Conservation (phyloP, 352 stramenopile species). For the Globisporangium paroecandrum region DNA sequence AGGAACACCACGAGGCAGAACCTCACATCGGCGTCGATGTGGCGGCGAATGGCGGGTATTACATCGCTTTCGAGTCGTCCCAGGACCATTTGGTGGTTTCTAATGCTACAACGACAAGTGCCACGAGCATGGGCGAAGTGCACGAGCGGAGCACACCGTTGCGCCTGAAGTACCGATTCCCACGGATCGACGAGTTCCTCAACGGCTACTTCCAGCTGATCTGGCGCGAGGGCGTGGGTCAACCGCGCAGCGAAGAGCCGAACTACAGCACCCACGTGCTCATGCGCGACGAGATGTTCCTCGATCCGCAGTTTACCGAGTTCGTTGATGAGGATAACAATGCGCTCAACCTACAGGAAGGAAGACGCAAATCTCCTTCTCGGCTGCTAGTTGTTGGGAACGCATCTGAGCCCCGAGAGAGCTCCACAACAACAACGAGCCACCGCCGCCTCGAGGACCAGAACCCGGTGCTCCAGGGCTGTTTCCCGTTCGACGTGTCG, state of each 20-base stretch:
- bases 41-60: conserved; percentile 23
- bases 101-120: conserved; percentile 7
- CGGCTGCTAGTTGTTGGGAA: not conserved
- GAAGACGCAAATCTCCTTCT: not conserved
- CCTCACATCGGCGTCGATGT: not conserved
- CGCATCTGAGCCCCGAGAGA: not conserved
- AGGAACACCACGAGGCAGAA: conserved; percentile 8
- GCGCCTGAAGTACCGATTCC: conserved; percentile 46
- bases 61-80: conserved; percentile 39
- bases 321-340: not conserved
- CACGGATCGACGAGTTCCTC: conserved; percentile 34
- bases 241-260: conserved; percentile 51
- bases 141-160: conserved; percentile 37
- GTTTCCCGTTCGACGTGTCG: conserved; percentile 38
- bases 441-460: conserved; percentile 24
- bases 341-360: conserved; percentile 11
- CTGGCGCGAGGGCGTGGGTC: conserved; percentile 36
- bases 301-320: conserved; percentile 25
- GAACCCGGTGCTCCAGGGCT: conserved; percentile 30
- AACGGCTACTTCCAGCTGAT: conserved; percentile 69
- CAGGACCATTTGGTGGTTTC: conserved; percentile 31
- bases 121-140: conserved; percentile 28
- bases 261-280: conserved; percentile 42
- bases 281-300: conserved; percentile 41
- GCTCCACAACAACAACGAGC: not conserved